phyloP scores from a whole-genome alignment of 2,329 filamentous ascomycete genomes.

The Ophiostoma quercus region DNA sequence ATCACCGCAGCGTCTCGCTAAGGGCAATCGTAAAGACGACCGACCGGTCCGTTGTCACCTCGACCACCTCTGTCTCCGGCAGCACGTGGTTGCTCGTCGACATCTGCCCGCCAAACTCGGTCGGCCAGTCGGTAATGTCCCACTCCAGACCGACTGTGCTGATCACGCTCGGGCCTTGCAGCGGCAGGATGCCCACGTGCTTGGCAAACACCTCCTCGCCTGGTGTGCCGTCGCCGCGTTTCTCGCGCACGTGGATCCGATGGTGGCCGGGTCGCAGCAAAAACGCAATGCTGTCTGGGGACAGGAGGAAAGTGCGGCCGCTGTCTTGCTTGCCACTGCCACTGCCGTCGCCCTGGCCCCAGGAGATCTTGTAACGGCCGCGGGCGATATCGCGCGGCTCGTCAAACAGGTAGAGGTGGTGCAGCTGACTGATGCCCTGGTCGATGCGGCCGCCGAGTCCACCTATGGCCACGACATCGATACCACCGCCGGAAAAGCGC shows the following conservation, averaged over 20 bases:
- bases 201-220: slow-evolving; percentile 58
- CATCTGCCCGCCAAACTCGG: slow-evolving; percentile 64
- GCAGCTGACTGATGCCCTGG: slow-evolving; percentile 82
- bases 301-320: slow-evolving; percentile 66
- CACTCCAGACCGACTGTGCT: slow-evolving; percentile 78
- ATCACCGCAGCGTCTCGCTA: slow-evolving; percentile 28
- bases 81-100: slow-evolving; percentile 77
- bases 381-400: slow-evolving; percentile 15
- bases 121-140: slow-evolving; percentile 81
- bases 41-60: slow-evolving; percentile 57
- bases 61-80: slow-evolving; percentile 53
- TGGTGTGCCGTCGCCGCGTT: neutral
- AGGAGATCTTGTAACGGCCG: slow-evolving; percentile 12
- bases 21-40: slow-evolving; percentile 73
- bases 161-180: slow-evolving; percentile 73
- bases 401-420: slow-evolving; percentile 70
- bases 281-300: slow-evolving; percentile 75
- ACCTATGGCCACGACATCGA: slow-evolving; percentile 72
- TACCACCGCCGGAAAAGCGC: slow-evolving; percentile 14
- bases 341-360: slow-evolving; percentile 33
- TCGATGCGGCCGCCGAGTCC: slow-evolving; percentile 87
- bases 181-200: slow-evolving; percentile 79
- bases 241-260: slow-evolving; percentile 57
- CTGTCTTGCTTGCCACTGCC: neutral
- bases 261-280: slow-evolving; percentile 67